A percentile compares a stretch with the other conserved stretches of the same genome.
These are phyloP conservation scores for Centaurea solstitialis DNA, from an alignment of 129 eudicot genomes.

Conservation along the genomic window DNA sequence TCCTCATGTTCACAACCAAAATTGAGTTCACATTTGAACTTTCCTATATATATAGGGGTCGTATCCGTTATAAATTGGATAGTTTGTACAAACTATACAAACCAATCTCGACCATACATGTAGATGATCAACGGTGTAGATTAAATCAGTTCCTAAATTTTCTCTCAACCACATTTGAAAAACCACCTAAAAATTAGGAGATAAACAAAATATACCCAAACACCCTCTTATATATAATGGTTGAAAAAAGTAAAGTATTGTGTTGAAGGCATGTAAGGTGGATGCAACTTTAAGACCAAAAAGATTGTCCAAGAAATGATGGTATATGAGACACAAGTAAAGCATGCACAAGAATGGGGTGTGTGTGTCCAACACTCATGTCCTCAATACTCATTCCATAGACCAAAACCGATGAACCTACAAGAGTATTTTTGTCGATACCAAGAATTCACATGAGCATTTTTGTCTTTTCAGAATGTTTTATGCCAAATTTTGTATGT, in stretches of 20 bases:
- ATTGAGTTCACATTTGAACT: too few relatives aligned
- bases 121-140: too few relatives aligned
- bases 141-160: too few relatives aligned
- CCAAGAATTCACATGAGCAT: neutral
- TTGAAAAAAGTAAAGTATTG: neutral
- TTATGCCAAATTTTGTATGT: neutral
- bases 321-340: slow-evolving; percentile 15
- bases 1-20: too few relatives aligned
- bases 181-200: too few relatives aligned
- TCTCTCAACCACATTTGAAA: too few relatives aligned
- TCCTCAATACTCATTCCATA: slow-evolving; percentile 20
- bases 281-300: slow-evolving; percentile 25
- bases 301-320: slow-evolving; percentile 32
- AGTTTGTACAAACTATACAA: too few relatives aligned
- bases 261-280: neutral
- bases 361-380: slow-evolving; percentile 25
- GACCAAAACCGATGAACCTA: neutral
- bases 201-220: too few relatives aligned
- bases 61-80: too few relatives aligned
- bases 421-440: neutral
- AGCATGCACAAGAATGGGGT: slow-evolving; percentile 20
- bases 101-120: too few relatives aligned
- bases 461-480: neutral
- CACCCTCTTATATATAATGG: neutral
- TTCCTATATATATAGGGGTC: too few relatives aligned